Percentiles rank a stretch among this genome's conserved stretches.
These are phyloP conservation scores for Metschnikowia gruessii DNA, from an alignment of 805 yeast species.

Conservation along the genomic window DNA sequence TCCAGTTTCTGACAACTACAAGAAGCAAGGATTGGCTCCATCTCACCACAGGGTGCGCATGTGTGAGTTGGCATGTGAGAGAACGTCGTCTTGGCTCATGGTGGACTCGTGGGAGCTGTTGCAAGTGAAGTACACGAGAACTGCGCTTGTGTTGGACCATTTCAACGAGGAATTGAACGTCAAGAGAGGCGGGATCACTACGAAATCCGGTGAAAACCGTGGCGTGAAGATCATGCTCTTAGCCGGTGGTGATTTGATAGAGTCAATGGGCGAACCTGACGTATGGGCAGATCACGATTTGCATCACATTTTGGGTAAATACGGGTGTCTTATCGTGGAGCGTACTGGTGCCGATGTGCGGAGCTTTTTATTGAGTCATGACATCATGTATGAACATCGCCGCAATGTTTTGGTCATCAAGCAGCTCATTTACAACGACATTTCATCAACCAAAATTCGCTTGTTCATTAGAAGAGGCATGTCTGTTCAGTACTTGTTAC, in stretches of 20 bases:
- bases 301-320: constrained; percentile 91
- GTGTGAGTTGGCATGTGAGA: constrained; percentile 97
- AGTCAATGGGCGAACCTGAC: constrained; percentile 99
- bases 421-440: constrained; percentile 94
- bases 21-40: constrained; percentile 88
- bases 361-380: constrained; percentile 86
- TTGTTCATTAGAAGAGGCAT: constrained; percentile 89
- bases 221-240: constrained; percentile 94
- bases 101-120: constrained; percentile 99
- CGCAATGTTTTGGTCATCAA: constrained; percentile 91
- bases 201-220: constrained; percentile 55
- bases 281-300: constrained; percentile 97
- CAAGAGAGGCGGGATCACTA: constrained; percentile 78
- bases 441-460: constrained; percentile 90
- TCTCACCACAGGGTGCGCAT: constrained; percentile 89
- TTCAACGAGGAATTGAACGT: constrained; percentile 93
- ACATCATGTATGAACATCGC: constrained; percentile 95
- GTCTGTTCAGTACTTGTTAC: constrained; percentile 93
- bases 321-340: constrained; percentile 95
- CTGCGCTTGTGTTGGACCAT: constrained; percentile 94
- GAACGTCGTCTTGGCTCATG: constrained; percentile 97
- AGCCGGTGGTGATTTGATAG: constrained; percentile 97
- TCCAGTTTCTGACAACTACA: constrained; percentile 91
- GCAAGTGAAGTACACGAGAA: constrained; percentile 86
- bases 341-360: constrained; percentile 96